Base-by-base conservation (phyloP, 1,284 basidiomycete genomes). In the Sphagnurus paluster region DNA sequence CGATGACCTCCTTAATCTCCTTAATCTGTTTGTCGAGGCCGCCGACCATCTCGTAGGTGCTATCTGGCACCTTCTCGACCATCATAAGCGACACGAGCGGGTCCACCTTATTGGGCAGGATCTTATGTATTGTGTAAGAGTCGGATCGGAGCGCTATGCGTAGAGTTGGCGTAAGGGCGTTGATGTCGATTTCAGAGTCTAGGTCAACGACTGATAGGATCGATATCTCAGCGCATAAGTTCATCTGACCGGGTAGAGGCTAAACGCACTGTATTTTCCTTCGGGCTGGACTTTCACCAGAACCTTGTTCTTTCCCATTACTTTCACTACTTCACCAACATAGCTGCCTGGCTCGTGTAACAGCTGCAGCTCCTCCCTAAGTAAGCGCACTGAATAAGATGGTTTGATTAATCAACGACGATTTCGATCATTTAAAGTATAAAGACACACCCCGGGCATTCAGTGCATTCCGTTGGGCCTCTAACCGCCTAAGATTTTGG, bases 21-120 rank as follows among this genome's bases (percentile, higher is more conserved):
- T 98, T 98, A 68, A 99, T 99, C 66, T 98, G 96, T 67, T 90
- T 93, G 76, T 99, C 96, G 51, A 99, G 80, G 63, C 96, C 96
- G 40, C 96, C 96, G 56, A 99, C 96, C 94, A 98, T 98, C 70
- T 99, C 96, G 70, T 99, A 99, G 28, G 96, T 99, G 66, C 90
- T 93, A 68, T 99, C 96, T 0, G 96, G 96, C 0, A 98, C 96
- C 69, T 99, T 99, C 74, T 99, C 96, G n/a, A 98, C 96, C 96
- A 98, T 98, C 97, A 99, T 97, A 53, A 97, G 82, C 19, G 92
- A 94, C 17, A 97, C 93, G 25, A 96, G 83, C 4, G 93, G 93
- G 67, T 96, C 94, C 56, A 96, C 87, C 73, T 98, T 96, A 76
- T 94, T 96, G 1, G 93, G 93, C 0, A 97, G 74, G 60, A 97